Conservation (phyloP, 2,329 filamentous ascomycete genomes). For the Thielaviopsis ethacetica region DNA sequence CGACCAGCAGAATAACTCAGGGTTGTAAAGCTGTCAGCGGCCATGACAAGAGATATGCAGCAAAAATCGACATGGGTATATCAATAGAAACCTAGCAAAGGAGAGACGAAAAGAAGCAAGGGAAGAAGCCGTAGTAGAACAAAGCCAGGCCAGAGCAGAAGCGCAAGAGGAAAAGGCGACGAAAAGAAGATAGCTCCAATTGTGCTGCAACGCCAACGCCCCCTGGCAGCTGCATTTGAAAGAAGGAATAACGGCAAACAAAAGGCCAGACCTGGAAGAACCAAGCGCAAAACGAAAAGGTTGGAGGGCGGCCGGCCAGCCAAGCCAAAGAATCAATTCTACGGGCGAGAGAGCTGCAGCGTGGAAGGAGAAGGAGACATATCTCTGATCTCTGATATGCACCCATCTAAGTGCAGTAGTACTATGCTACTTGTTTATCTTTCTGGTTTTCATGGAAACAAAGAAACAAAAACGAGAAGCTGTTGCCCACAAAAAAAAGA, state of each 20-base stretch:
- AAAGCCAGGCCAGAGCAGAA: not conserved
- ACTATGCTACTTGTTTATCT: not conserved
- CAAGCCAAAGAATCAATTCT: not conserved
- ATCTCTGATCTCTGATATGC: no score
- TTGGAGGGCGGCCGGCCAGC: not conserved
- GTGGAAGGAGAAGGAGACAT: not conserved
- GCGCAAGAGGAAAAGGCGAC: not conserved
- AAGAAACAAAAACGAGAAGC: not conserved
- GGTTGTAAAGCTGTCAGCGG: no score
- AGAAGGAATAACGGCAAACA: not conserved
- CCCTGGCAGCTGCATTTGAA: slow-evolving; percentile 4
- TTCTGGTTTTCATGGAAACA: not conserved
- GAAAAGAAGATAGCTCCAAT: not conserved
- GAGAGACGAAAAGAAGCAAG: not conserved
- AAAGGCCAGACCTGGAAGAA: not conserved
- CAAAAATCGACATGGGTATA: no score
- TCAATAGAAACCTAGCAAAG: not conserved
- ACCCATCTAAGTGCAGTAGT: no score
- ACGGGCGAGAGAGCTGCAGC: not conserved
- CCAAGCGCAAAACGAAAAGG: not conserved
- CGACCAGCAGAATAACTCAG: no score
- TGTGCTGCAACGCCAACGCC: not conserved
- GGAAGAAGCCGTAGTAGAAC: not conserved
- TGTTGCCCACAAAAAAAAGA: not conserved
- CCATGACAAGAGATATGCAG: no score